A percentile compares a stretch with the other conserved stretches of the same genome.
These are phyloP conservation scores for Decorospora gaudefroyi DNA, from an alignment of 2,329 filamentous ascomycete genomes.

Conservation along the genomic window DNA sequence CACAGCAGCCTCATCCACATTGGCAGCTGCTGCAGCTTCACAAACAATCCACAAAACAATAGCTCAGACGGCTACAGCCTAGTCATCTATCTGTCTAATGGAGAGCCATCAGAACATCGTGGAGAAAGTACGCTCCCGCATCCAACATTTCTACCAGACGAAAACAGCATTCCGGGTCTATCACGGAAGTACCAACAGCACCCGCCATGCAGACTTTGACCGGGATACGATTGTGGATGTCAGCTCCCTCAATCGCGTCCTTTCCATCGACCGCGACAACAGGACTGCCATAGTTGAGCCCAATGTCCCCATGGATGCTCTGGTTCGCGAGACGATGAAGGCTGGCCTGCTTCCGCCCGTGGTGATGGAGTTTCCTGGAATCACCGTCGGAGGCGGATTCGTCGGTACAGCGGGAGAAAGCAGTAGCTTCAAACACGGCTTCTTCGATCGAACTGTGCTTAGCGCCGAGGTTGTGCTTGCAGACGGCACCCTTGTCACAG, in stretches of 20 bases:
- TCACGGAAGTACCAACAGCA: constrained; percentile 78
- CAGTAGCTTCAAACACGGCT: constrained; percentile 67
- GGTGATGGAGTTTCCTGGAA: constrained; percentile 73
- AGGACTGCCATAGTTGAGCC: constrained; percentile 68
- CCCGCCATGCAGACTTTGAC: constrained; percentile 57
- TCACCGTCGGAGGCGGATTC: constrained; percentile 70
- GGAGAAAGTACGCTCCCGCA: constrained; percentile 25
- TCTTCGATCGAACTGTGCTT: constrained; percentile 67
- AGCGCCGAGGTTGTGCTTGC: constrained; percentile 66
- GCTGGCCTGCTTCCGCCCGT: constrained; percentile 64
- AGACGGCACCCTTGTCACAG: constrained; percentile 58
- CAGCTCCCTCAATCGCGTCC: constrained; percentile 64
- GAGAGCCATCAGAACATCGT: constrained; percentile 31
- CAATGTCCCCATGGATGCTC: constrained; percentile 68
- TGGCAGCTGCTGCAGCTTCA: too few species aligned
- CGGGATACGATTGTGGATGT: constrained; percentile 63
- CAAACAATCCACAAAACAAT: not conserved
- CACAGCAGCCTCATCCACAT: constrained; percentile 13
- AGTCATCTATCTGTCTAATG: constrained; percentile 14
- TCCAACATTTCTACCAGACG: constrained; percentile 33
- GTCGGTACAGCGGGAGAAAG: constrained; percentile 70
- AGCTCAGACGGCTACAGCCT: not conserved
- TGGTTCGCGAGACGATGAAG: constrained; percentile 61
- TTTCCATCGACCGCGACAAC: constrained; percentile 59
- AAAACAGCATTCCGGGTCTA: constrained; percentile 56